A percentile compares a stretch with the other conserved stretches of the same genome.
Evolutionary conservation across 352 stramenopile genomes (phyloP).

Genomic region (Blastocystis sp.): DNA sequence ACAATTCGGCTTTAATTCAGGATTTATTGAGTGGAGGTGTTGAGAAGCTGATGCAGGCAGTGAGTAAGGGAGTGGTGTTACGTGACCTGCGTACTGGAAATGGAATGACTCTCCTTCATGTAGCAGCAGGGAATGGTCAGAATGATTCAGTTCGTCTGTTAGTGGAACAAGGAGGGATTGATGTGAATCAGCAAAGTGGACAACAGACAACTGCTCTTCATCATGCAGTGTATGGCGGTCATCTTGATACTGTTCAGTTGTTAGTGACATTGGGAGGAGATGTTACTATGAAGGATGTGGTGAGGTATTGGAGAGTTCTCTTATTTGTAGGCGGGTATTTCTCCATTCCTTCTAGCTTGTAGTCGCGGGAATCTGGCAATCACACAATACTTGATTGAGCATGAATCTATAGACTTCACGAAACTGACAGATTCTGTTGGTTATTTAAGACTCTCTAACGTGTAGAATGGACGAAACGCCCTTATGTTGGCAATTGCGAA

Average conservation of each 20-base stretch:
- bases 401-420: neutral
- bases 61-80: neutral
- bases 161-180: neutral
- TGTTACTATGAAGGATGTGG: neutral
- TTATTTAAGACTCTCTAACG: neutral
- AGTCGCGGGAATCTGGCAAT: neutral
- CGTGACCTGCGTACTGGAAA: neutral
- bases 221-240: neutral
- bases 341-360: slow-evolving; percentile 1
- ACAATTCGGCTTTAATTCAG: neutral
- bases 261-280: neutral
- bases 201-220: neutral
- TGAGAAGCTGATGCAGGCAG: neutral
- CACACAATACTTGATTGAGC: neutral
- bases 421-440: neutral
- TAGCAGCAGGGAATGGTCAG: neutral
- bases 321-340: neutral
- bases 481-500: neutral
- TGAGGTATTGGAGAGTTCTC: neutral
- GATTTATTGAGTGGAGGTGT: neutral
- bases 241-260: neutral
- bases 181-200: neutral
- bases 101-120: neutral
- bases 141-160: neutral
- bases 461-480: neutral